Conservation (phyloP, 192 early-diverging fungal genomes). For the Coemansia sp. region DNA sequence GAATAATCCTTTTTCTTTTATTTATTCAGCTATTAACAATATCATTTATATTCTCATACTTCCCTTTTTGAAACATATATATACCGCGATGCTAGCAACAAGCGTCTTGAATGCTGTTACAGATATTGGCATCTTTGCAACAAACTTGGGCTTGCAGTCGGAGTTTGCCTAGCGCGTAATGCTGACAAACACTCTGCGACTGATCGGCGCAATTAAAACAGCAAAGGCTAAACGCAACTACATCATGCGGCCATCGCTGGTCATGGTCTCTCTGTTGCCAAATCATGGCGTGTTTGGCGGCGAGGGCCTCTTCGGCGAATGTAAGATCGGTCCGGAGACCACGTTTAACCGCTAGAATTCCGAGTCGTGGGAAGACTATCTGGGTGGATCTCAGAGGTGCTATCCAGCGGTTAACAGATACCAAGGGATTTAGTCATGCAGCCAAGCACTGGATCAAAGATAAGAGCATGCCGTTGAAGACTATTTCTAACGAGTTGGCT, state of each 20-base stretch:
- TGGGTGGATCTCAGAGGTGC: slow-evolving; percentile 91
- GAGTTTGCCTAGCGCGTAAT: slow-evolving; percentile 90
- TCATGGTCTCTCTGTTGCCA: slow-evolving; percentile 85
- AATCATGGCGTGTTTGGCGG: slow-evolving; percentile 93
- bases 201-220: slow-evolving; percentile 81
- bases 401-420: slow-evolving; percentile 62
- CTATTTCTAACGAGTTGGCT: not conserved
- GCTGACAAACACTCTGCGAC: slow-evolving; percentile 87
- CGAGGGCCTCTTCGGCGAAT: slow-evolving; percentile 91
- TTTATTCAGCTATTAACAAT: no score
- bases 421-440: no score
- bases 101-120: slow-evolving; percentile 75
- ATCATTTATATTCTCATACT: no score
- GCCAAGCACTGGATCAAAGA: no score
- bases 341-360: slow-evolving; percentile 87
- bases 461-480: no score
- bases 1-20: no score
- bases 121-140: slow-evolving; percentile 79
- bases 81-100: slow-evolving; percentile 59
- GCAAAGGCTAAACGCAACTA: slow-evolving; percentile 76
- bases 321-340: slow-evolving; percentile 89
- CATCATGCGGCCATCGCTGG: slow-evolving; percentile 80
- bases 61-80: slow-evolving; percentile 29
- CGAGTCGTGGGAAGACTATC: slow-evolving; percentile 86
- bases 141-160: slow-evolving; percentile 71